Base-by-base conservation (phyloP, 2,329 filamentous ascomycete genomes). In the Lecanoromycetidae sp. region DNA sequence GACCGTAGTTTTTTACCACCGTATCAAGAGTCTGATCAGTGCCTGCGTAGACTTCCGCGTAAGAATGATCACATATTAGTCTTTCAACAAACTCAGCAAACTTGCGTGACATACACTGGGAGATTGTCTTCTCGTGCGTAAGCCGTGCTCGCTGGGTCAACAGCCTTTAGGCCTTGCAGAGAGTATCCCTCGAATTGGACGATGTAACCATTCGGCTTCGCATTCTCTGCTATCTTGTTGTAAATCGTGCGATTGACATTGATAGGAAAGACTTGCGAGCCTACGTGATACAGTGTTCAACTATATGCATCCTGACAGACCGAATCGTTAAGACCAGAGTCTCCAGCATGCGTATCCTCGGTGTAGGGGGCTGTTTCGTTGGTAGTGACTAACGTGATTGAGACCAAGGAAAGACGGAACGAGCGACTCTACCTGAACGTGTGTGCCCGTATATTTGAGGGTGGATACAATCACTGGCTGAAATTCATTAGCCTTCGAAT, bases 181-280 rank as follows among this genome's bases (percentile, higher is more conserved):
- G 72, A 66, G 58, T 77, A 78, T 3, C 70, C 70, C 55, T 79
- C 75, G 45, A 77, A 72, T 66, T 77, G 70, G 60, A 76, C 71
- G 36, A 75, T 60, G 1, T 67, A 67, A 52, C 62, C 54, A 41
- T 62, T 63, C 30, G 66, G 62, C 0, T 54, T 54, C 0, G 64
- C 61, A 12, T 54, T 54, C 3, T 56, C 53, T 1, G 57, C 55
- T n/a, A 64, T 56, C 1, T 58, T 57, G 3, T 66, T 59, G 43
- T 64, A 71, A 2, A 61, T 63, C 20, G 57, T 54, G 39, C 57
- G 58, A 46, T 65, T 61, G 1, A 67, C 63, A 0, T 58, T 45
- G 19, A 61, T 37, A 29, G 71, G 61, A 61, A 67, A 71, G 1
- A 51, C 29, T 37, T 65, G 44, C 3, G 72, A 57, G 42, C 71